phyloP scores from a whole-genome alignment of 257 asterid species.

The Nicotiana tabacum region DNA sequence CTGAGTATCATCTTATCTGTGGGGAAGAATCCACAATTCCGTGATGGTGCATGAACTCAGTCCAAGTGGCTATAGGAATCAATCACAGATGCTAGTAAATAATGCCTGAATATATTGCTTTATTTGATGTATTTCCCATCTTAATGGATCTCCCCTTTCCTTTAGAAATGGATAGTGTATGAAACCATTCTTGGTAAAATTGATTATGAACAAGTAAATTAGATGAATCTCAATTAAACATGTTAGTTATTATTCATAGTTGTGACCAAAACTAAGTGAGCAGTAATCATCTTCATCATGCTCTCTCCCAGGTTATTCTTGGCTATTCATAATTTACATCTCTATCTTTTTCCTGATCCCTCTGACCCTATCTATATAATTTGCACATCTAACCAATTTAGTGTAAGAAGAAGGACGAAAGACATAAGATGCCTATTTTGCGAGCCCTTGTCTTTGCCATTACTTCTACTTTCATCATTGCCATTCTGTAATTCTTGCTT shows the following conservation, averaged over 20 bases:
- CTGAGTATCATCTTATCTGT: neutral
- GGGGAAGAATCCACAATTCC: neutral
- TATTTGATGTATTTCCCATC: neutral
- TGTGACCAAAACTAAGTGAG: neutral
- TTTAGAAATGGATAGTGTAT: neutral
- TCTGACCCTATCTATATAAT: neutral
- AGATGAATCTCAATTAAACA: neutral
- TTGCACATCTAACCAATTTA: neutral
- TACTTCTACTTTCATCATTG: neutral
- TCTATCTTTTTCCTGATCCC: neutral
- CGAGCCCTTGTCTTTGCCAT: neutral
- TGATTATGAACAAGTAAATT: neutral
- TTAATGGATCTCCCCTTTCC: neutral
- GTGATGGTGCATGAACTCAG: neutral
- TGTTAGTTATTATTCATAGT: neutral
- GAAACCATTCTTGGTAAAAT: neutral
- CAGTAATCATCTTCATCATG: neutral
- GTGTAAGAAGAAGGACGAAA: neutral
- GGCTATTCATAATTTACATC: neutral
- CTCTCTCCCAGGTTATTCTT: neutral
- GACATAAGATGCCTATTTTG: neutral
- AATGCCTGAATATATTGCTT: neutral
- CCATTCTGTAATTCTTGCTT: neutral
- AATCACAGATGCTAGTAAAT: neutral
- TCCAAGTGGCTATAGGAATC: neutral